A percentile compares a stretch with the other conserved stretches of the same genome.
phyloP scores from a whole-genome alignment of 139 green algal species.

The Chlorella sp. region DNA sequence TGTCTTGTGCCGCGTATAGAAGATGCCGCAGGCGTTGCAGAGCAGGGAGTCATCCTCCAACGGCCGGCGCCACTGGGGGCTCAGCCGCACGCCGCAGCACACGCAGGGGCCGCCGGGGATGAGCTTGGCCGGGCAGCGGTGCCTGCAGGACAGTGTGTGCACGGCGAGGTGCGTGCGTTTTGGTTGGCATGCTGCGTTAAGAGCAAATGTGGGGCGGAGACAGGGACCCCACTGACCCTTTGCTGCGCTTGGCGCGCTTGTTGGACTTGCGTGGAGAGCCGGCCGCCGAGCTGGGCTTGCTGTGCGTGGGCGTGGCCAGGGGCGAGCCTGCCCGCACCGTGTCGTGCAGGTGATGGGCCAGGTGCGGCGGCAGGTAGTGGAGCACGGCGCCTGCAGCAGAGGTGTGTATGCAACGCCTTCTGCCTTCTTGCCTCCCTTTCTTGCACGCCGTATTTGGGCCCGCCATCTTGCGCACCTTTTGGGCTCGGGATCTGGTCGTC shows the following conservation, averaged over 20 bases:
- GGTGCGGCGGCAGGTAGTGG: too few species aligned
- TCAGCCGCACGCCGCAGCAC: background rate
- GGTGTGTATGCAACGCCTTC: too few species aligned
- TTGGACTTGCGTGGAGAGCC: too few species aligned
- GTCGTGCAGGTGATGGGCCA: too few species aligned
- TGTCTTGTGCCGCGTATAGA: background rate
- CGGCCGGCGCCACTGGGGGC: background rate
- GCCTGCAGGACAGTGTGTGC: background rate
- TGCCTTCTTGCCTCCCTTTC: too few species aligned
- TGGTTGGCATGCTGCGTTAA: background rate
- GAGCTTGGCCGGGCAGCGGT: background rate
- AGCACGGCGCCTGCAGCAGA: too few species aligned
- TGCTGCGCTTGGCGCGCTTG: background rate
- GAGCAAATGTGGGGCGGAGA: background rate
- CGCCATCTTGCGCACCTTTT: too few species aligned
- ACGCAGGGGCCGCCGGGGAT: background rate
- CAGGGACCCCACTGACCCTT: background rate
- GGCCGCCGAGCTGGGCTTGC: too few species aligned
- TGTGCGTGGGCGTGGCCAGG: too few species aligned
- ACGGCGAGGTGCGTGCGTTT: background rate
- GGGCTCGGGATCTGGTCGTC: too few species aligned
- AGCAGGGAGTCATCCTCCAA: background rate
- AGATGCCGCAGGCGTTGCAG: background rate
- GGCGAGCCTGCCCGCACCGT: too few species aligned
- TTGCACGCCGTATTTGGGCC: too few species aligned